phyloP scores from a whole-genome alignment of 257 asterid genomes.

The Echium plantagineum region DNA sequence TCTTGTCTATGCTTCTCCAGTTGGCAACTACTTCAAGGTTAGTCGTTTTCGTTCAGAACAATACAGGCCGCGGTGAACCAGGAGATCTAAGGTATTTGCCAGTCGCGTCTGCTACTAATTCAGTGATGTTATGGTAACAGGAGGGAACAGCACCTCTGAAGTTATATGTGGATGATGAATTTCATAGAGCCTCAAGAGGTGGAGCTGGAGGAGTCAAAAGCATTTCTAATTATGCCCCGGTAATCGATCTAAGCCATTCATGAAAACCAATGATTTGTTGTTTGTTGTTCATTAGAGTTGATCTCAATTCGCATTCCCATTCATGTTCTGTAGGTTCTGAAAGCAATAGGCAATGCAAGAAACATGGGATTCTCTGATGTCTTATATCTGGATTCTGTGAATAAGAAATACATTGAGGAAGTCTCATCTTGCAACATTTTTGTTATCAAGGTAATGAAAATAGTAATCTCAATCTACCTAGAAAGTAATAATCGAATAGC shows the following conservation, averaged over 20 bases:
- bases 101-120: too few relatives aligned
- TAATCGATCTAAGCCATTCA: constrained; percentile 9
- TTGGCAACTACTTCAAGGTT: constrained; percentile 84
- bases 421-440: constrained; percentile 69
- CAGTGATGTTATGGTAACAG: constrained; percentile 14
- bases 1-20: constrained; percentile 73
- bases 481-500: too few relatives aligned
- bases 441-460: constrained; percentile 60
- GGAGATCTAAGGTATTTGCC: too few relatives aligned
- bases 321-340: constrained; percentile 38
- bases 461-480: too few relatives aligned
- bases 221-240: constrained; percentile 85
- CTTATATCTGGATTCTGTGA: constrained; percentile 50
- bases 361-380: constrained; percentile 68
- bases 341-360: constrained; percentile 45
- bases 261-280: not conserved
- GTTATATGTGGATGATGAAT: constrained; percentile 51
- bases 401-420: constrained; percentile 60
- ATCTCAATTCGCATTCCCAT: not conserved
- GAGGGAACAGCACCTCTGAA: constrained; percentile 47
- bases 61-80: too few relatives aligned
- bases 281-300: not conserved
- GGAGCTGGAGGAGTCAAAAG: constrained; percentile 85
- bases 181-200: constrained; percentile 68
- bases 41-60: too few relatives aligned